Base-by-base conservation (phyloP, 2,329 filamentous ascomycete species). In the Atkinsonella texensis region DNA sequence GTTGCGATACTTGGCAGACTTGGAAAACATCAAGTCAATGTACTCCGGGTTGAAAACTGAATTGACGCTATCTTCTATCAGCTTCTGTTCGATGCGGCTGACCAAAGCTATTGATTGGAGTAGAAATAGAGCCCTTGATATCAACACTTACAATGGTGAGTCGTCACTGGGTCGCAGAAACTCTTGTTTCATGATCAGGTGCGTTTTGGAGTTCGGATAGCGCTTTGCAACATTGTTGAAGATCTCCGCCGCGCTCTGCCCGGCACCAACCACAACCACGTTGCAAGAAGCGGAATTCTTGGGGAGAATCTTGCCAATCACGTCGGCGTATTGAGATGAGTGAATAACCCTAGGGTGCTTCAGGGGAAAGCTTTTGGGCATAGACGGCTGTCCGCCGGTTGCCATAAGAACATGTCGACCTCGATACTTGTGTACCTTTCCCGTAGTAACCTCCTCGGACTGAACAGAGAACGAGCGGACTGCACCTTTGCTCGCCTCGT, bases 211-310 rank as follows among this genome's bases (percentile, higher is more conserved):
- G 64, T 91, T 89, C 40, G 89, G 89, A 65, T 94, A 96, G 46
- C 87, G 74, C 40, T 74, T 76, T 61, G 91, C 85, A 48, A 97
- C 72, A 67, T 95, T 90, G 71, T 88, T 85, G 73, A 94, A 96
- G 61, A 96, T 95, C 72, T 98, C 91, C 10, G 91, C 91, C 2
- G 89, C 89, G 65, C 87, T 94, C 72, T 98, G 91, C 1, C 93
- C 91, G 46, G 83, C 87, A 9, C 91, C 91, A 41, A 97, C 75
- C 11, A 97, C 86, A 9, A 88, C 90, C 49, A 97, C 83, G 15
- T 80, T 81, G 67, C 89, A 87, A 1, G 76, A 76, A 2, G 73
- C 71, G 35, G 74, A 68, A 51, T 71, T 67, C 57, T 81, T 74
- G 53, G 65, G 70, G 48, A 87, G 75, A 35, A 88, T 73, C 55